Evolutionary conservation across 805 yeast species (phyloP).

Genomic region (Pichia nanzhaoensis): DNA sequence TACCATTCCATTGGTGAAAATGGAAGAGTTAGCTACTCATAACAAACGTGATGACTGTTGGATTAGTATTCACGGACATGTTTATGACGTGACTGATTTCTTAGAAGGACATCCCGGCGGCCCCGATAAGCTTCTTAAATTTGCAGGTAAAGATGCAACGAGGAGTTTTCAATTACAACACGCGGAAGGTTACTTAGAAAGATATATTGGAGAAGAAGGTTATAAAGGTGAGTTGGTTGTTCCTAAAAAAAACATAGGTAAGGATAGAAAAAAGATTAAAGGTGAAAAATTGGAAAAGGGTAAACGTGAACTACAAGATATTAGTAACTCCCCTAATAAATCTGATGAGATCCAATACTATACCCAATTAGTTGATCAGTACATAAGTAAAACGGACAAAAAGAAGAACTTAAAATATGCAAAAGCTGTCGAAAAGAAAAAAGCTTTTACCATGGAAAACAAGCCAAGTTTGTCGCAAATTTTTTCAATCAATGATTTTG

Average conservation of each 20-base stretch:
- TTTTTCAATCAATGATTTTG: constrained; percentile 77
- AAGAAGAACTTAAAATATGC: constrained; percentile 25
- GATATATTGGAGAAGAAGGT: constrained; percentile 21
- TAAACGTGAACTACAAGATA: constrained; percentile 16
- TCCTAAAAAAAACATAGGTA: constrained; percentile 21
- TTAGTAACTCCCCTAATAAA: not conserved
- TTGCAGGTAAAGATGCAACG: constrained; percentile 63
- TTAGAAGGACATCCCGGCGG: constrained; percentile 93
- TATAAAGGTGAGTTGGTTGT: constrained; percentile 33
- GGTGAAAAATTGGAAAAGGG: constrained; percentile 15
- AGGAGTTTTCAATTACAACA: constrained; percentile 26
- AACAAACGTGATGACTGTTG: constrained; percentile 62
- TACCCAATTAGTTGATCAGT: constrained; percentile 17
- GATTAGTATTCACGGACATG: constrained; percentile 76
- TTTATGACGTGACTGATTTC: constrained; percentile 83
- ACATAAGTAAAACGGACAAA: not conserved
- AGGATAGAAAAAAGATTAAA: constrained; percentile 26
- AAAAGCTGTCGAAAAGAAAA: constrained; percentile 23
- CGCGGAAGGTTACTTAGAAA: constrained; percentile 21
- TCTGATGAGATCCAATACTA: constrained; percentile 8
- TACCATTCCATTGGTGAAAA: constrained; percentile 8
- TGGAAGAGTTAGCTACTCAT: constrained; percentile 35
- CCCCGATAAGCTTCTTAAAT: constrained; percentile 59
- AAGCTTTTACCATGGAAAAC: constrained; percentile 26
- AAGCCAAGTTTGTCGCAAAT: constrained; percentile 66